These are phyloP conservation scores for Eucalyptus polybractea DNA, from an alignment of 345 rosid genomes.

Conservation along the genomic window DNA sequence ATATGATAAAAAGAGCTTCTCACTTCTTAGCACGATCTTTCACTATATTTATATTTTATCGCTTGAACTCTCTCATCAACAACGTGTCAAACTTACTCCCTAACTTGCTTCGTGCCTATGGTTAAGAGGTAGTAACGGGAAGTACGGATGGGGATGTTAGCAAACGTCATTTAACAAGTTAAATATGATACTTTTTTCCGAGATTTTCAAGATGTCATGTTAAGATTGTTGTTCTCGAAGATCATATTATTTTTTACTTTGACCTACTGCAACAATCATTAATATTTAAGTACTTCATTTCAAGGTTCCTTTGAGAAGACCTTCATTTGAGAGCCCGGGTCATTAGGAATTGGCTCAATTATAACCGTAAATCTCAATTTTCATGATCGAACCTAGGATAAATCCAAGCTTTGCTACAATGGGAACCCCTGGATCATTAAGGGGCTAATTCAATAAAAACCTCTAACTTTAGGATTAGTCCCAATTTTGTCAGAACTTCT, in stretches of 20 bases:
- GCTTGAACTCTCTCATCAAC: too few relatives aligned
- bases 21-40: not conserved
- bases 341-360: not conserved
- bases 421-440: too few relatives aligned
- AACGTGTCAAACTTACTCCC: too few relatives aligned
- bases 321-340: not conserved
- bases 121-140: not conserved
- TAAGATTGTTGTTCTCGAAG: not conserved
- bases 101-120: rapidly evolving
- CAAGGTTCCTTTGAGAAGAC: not conserved
- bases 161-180: not conserved
- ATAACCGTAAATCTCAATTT: not conserved
- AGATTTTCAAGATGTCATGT: not conserved
- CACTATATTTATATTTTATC: too few relatives aligned
- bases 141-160: not conserved
- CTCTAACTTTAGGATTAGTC: not conserved
- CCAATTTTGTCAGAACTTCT: not conserved
- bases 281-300: too few relatives aligned
- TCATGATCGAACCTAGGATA: too few relatives aligned
- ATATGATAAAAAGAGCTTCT: not conserved
- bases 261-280: not conserved
- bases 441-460: not conserved
- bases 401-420: not conserved
- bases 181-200: rapidly evolving
- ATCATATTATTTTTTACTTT: not conserved